Evolutionary conservation across 805 yeast species (phyloP).

Genomic region (Yarrowia sp.): DNA sequence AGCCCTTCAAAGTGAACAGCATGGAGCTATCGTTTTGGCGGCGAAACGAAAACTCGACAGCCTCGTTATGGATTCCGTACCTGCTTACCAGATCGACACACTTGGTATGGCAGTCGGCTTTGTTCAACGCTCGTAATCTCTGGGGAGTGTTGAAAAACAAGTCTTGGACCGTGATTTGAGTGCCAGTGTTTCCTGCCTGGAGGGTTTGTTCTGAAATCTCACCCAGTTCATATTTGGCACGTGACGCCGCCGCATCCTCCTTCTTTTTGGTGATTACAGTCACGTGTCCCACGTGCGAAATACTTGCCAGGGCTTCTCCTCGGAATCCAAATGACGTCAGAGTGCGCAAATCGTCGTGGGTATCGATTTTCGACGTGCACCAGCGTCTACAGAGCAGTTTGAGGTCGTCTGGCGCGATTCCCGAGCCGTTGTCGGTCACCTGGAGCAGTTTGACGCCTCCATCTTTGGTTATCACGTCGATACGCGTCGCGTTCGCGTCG

Average conservation of each 20-base stretch:
- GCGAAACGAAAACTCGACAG: conserved; percentile 75
- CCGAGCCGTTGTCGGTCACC: conserved; percentile 84
- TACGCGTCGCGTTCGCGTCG: conserved; percentile 72
- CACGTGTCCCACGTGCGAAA: conserved; percentile 82
- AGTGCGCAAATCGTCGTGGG: conserved; percentile 68
- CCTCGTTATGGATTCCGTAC: conserved; percentile 70
- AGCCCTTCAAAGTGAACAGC: conserved; percentile 50
- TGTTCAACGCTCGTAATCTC: conserved; percentile 60
- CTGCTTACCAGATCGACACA: conserved; percentile 80
- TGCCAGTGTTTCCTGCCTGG: conserved; percentile 83
- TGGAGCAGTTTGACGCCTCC: conserved; percentile 88
- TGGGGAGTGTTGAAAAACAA: conserved; percentile 85
- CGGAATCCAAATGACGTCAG: conserved; percentile 88
- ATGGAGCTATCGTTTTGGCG: conserved; percentile 64
- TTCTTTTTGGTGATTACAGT: conserved; percentile 72
- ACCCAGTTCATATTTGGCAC: conserved; percentile 65
- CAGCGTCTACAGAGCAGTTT: conserved; percentile 82
- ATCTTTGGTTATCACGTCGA: conserved; percentile 81
- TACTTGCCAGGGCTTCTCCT: conserved; percentile 94
- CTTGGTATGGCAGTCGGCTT: conserved; percentile 67
- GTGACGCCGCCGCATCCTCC: conserved; percentile 65
- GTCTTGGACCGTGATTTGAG: conserved; percentile 81
- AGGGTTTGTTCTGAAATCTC: conserved; percentile 60
- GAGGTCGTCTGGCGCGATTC: conserved; percentile 67
- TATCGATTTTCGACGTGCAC: conserved; percentile 78